phyloP scores from a whole-genome alignment of 2,329 filamentous ascomycete species.

The Sclerotinia glacialis region DNA sequence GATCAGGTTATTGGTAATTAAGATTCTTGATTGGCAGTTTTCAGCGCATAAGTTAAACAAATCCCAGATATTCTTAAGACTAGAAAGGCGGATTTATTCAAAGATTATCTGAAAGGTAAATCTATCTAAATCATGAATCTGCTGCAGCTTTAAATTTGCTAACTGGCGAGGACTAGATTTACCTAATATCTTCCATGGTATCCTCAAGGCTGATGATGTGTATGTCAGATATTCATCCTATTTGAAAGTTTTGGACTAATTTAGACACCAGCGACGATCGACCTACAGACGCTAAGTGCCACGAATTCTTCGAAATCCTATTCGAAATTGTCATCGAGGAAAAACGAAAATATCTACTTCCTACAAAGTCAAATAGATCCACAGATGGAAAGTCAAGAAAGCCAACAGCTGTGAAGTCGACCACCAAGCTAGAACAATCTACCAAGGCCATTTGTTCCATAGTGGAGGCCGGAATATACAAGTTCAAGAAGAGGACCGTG shows the following conservation, averaged over 20 bases:
- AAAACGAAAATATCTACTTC: slow-evolving; percentile 57
- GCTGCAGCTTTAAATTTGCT: background rate
- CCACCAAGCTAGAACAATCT: slow-evolving; percentile 55
- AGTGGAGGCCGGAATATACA: slow-evolving; percentile 65
- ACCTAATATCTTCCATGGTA: slow-evolving; percentile 35
- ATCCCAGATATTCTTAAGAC: slow-evolving; percentile 8
- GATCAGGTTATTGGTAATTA: slow-evolving; percentile 15
- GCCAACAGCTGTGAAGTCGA: slow-evolving; percentile 5
- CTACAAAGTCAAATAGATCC: slow-evolving; percentile 47
- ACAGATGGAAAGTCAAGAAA: slow-evolving; percentile 43
- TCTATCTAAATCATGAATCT: background rate
- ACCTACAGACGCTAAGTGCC: slow-evolving; percentile 74
- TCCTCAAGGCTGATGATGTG: slow-evolving; percentile 34
- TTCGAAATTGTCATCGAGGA: slow-evolving; percentile 69
- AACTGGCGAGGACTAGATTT: slow-evolving; percentile 31
- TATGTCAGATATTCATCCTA: slow-evolving; percentile 22
- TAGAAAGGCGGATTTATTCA: slow-evolving; percentile 12
- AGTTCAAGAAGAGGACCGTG: slow-evolving; percentile 74
- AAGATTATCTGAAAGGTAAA: slow-evolving; percentile 25
- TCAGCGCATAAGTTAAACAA: slow-evolving; percentile 1
- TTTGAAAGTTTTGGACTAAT: slow-evolving; percentile 23
- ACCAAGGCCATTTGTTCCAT: slow-evolving; percentile 69
- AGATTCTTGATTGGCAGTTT: background rate
- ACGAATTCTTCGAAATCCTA: slow-evolving; percentile 75
- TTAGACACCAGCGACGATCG: slow-evolving; percentile 32